Conservation (phyloP, 2,329 filamentous ascomycete genomes). For the Diaporthe capsici region DNA sequence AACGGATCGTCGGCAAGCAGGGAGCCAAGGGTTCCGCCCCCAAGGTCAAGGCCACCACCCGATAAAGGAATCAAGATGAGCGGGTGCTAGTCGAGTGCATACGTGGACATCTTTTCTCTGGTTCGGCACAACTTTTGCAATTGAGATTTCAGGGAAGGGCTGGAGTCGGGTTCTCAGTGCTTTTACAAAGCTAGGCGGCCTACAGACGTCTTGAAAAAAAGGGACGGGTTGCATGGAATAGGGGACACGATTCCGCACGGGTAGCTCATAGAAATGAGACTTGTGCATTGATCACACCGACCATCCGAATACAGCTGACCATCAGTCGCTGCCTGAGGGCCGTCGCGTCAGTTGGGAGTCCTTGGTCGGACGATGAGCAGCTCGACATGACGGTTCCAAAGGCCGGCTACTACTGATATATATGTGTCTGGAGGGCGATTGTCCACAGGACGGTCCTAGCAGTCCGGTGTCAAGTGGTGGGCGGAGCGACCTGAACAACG, state of each 20-base stretch:
- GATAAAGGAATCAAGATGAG: conserved; percentile 68
- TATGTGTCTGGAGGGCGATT: conserved; percentile 19
- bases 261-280: conserved; percentile 51
- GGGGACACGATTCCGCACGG: conserved; percentile 48
- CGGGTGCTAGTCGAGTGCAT: conserved; percentile 39
- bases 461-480: background rate
- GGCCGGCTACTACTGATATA: background rate
- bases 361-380: background rate
- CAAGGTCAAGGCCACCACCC: conserved; percentile 89
- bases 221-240: conserved; percentile 49
- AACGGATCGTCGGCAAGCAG: conserved; percentile 94
- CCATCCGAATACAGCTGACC: conserved; percentile 23
- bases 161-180: conserved; percentile 44
- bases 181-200: conserved; percentile 42
- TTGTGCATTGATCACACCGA: conserved; percentile 47
- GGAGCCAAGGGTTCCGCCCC: conserved; percentile 89
- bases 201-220: conserved; percentile 40
- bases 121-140: conserved; percentile 32
- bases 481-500: background rate
- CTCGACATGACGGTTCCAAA: background rate
- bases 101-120: conserved; percentile 34
- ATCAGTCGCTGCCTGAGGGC: background rate
- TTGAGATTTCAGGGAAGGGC: conserved; percentile 42
- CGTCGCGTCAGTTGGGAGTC: background rate
- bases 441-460: background rate